Base-by-base conservation (phyloP, 2,329 filamentous ascomycete genomes). In the Fusarium equiseti region DNA sequence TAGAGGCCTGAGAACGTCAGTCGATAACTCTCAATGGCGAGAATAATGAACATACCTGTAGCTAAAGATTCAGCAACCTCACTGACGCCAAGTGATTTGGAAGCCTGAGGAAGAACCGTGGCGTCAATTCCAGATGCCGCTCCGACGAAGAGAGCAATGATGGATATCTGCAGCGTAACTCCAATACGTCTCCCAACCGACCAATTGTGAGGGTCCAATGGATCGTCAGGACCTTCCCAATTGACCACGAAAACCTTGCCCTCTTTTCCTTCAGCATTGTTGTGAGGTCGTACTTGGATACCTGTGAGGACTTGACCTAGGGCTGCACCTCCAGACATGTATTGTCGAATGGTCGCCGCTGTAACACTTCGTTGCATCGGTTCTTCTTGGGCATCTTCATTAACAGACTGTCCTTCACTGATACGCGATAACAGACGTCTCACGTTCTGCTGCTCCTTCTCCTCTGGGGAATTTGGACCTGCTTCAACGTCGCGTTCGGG, bases 121-220 rank as follows among this genome's bases (percentile, higher is more conserved):
- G 85, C 84, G 58, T 88, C 86, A 43, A 89, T 87, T 0, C 85
- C 83, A 6, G 84, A 86, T 0, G 86, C 86, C 2, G 83, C 79
- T 6, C 83, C 83, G 0, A 88, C 85, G 1, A 86, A 81, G 29
- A 85, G 83, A 1, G 81, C 86, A 31, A 90, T 85, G 4, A 78
- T 55, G 0, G 82, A 81, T 6, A 86, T 81, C 16, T 84, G 76
- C 0, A 84, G 52, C 0, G 83, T 85, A 2, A 79, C 79, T 8
- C 76, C 70, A 8, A 84, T 68, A 2, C 82, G 79, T 9, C 74
- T 76, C 5, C 63, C 50, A n/a, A 84, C 31, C 1, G 79, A 72
- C 83, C 83, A 85, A 71, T 85, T 85, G 12, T 80, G 79, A 18
- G 84, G 84, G 58, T 84, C 80, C n/a, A 82, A 67, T 2, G 76